Evolutionary conservation across 352 stramenopile genomes (phyloP), one percentile per base, ranked within the genome.

Genomic region (Stramenopiles sp.): DNA sequence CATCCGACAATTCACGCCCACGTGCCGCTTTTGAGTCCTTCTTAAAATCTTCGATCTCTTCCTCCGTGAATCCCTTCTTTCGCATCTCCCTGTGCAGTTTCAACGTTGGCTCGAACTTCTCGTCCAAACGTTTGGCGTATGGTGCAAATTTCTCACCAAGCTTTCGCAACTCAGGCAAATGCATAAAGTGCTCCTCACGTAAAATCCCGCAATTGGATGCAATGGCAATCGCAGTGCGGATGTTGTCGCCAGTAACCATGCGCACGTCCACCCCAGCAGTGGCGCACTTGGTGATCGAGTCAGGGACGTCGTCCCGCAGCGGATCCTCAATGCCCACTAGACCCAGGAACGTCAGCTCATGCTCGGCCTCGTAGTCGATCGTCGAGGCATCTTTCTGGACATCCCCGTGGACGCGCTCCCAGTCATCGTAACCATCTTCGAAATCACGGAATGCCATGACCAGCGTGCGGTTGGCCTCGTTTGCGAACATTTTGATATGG

Each of bases 161-260:
- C n/a, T n/a, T n/a, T n/a, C n/a, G n/a, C n/a, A n/a, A n/a, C n/a
- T n/a, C n/a, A n/a, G n/a, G n/a, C n/a, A n/a, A n/a, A n/a, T n/a
- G n/a, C n/a, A n/a, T n/a, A n/a, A n/a, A n/a, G n/a, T n/a, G n/a
- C n/a, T n/a, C n/a, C n/a, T n/a, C n/a, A n/a, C n/a, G n/a, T n/a
- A n/a, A n/a, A n/a, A n/a, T n/a, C n/a, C n/a, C n/a, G n/a, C n/a
- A n/a, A n/a, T n/a, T n/a, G n/a, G n/a, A n/a, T n/a, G n/a, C n/a
- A 80, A 99, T 98, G 80, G 95, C 97, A 80, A 98, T 89, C 7
- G 97, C 97, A 71, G 97, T 99, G 78, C 98, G 89, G 85, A 95
- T 95, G 84, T 96, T 96, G 90, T 99, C 97, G 75, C 97, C 97
- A 7, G 97, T 99, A 83, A 99, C 99, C 86, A 99, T 97, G 76